Evolutionary conservation across 768 basidiomycete genomes (phyloP).

Genomic region (Russula vinacea): DNA sequence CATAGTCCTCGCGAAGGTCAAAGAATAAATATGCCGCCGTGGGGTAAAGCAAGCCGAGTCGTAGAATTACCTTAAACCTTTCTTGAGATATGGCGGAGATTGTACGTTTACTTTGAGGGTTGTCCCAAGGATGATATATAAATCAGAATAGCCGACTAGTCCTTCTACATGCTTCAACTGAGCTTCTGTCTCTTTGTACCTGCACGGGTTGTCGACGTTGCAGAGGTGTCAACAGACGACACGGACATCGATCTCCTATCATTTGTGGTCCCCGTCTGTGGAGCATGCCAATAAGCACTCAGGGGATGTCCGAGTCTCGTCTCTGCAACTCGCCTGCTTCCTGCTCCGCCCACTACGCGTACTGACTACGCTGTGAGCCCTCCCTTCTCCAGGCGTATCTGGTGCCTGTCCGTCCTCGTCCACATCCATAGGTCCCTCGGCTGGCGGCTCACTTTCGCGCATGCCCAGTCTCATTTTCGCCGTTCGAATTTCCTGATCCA

Average conservation of each 20-base stretch:
- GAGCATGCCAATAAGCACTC: slow-evolving; percentile 20
- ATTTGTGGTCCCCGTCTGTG: slow-evolving; percentile 28
- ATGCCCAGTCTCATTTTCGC: slow-evolving; percentile 59
- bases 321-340: slow-evolving; percentile 50
- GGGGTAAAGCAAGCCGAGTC: neutral
- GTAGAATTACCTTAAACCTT: slow-evolving; percentile 4
- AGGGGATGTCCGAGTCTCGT: neutral
- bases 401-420: slow-evolving; percentile 40
- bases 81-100: slow-evolving; percentile 6
- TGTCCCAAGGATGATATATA: slow-evolving; percentile 11
- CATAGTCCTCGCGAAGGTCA: slow-evolving; percentile 56
- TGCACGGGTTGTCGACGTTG: slow-evolving; percentile 28
- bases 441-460: slow-evolving; percentile 45
- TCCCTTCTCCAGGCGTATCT: slow-evolving; percentile 54
- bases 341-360: slow-evolving; percentile 44
- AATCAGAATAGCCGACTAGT: slow-evolving; percentile 12
- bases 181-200: slow-evolving; percentile 31
- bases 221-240: slow-evolving; percentile 66
- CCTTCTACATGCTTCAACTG: slow-evolving; percentile 20
- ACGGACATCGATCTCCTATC: slow-evolving; percentile 65
- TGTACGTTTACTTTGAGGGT: neutral
- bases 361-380: slow-evolving; percentile 59
- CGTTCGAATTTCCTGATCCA: slow-evolving; percentile 80
- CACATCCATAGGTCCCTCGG: slow-evolving; percentile 37
- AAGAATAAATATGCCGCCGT: slow-evolving; percentile 1